phyloP scores from a whole-genome alignment of 805 yeast species.

The Ogataea angusta region DNA sequence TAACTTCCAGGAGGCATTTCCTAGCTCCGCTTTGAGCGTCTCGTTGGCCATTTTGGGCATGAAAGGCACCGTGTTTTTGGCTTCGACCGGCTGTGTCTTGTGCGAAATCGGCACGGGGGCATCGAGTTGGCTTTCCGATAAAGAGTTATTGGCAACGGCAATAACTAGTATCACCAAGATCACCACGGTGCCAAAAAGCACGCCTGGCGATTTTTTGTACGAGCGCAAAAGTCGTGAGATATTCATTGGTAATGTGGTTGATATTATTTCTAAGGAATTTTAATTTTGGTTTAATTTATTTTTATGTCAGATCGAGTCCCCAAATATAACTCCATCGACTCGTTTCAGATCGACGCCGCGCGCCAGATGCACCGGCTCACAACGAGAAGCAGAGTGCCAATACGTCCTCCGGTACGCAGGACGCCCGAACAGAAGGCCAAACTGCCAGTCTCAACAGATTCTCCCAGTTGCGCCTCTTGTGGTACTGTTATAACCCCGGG shows the following conservation, averaged over 20 bases:
- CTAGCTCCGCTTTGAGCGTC: conserved; percentile 64
- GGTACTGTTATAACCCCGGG: conserved; percentile 77
- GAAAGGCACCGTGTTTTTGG: conserved; percentile 37
- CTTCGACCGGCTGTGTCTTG: neutral
- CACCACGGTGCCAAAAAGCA: conserved; percentile 17
- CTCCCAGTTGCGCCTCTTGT: conserved; percentile 53
- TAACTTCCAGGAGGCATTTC: conserved; percentile 87
- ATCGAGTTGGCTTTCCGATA: conserved; percentile 18
- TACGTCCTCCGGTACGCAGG: neutral
- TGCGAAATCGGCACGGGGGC: conserved; percentile 22
- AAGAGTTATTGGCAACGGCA: conserved; percentile 18
- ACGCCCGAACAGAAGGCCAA: conserved; percentile 19
- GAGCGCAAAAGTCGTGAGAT: conserved; percentile 8
- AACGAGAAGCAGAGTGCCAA: conserved; percentile 40
- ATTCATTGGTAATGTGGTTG: conserved; percentile 1
- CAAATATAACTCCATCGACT: conserved; percentile 41
- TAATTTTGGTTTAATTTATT: neutral
- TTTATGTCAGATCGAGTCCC: conserved; percentile 6
- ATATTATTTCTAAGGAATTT: neutral
- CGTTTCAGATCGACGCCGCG: conserved; percentile 57
- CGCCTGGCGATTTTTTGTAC: conserved; percentile 17
- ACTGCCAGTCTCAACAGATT: conserved; percentile 19
- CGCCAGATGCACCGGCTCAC: conserved; percentile 57
- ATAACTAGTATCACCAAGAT: conserved; percentile 18
- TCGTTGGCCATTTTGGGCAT: conserved; percentile 96